Conservation (phyloP, 495 filamentous ascomycete genomes). For the Trichocladium antarcticum region DNA sequence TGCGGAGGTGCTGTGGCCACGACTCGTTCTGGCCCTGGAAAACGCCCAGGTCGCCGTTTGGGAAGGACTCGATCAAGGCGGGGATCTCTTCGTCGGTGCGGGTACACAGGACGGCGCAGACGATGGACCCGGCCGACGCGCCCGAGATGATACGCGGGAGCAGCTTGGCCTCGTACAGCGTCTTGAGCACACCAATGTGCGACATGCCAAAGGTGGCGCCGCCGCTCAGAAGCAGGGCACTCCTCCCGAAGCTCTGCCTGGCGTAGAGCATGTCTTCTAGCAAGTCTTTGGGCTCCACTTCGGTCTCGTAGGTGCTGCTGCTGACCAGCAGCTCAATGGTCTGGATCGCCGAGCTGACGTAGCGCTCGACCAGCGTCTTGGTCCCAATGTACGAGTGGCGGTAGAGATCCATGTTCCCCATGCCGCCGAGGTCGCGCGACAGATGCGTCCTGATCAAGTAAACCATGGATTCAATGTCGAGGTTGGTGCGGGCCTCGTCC, state of each 20-base stretch:
- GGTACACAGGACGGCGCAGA: conserved; percentile 75
- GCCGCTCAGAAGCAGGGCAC: conserved; percentile 75
- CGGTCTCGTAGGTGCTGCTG: conserved; percentile 44
- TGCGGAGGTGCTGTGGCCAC: conserved; percentile 54
- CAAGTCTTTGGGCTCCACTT: conserved; percentile 52
- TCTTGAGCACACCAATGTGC: conserved; percentile 88
- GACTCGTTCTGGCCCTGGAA: conserved; percentile 66
- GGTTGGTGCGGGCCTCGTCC: conserved; percentile 60
- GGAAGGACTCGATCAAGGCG: conserved; percentile 56
- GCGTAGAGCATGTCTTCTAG: conserved; percentile 53
- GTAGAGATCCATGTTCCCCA: conserved; percentile 76
- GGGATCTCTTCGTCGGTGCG: conserved; percentile 79
- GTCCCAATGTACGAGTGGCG: conserved; percentile 78
- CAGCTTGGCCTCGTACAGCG: conserved; percentile 61
- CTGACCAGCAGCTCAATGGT: conserved; percentile 63
- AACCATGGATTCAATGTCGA: conserved; percentile 62
- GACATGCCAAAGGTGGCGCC: conserved; percentile 94
- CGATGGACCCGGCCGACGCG: conserved; percentile 88
- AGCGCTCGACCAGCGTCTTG: conserved; percentile 73
- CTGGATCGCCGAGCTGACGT: conserved; percentile 64
- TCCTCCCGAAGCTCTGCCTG: conserved; percentile 79
- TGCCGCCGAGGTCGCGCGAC: conserved; percentile 70
- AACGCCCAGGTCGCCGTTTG: conserved; percentile 71
- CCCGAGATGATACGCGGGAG: conserved; percentile 89
- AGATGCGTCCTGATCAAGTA: conserved; percentile 71